Base-by-base conservation (phyloP, 352 stramenopile species). In the Phytophthora cryptogea region DNA sequence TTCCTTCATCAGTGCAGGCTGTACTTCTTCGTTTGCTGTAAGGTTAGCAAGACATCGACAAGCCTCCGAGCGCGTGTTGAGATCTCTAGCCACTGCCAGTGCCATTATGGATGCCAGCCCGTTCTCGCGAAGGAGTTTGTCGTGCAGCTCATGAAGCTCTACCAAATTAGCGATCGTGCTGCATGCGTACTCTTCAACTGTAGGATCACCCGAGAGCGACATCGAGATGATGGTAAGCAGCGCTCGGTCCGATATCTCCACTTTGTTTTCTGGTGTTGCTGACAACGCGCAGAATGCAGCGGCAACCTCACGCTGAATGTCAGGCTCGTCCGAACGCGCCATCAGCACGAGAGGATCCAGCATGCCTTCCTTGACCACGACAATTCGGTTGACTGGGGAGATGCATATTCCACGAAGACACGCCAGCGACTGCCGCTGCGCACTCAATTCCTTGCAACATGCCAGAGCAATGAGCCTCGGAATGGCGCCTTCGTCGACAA, bases 311-410 rank as follows among this genome's bases (percentile, higher is more conserved):
- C 89, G 76, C 42, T 97, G 85, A 37, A 98, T 88, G 47, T 97
- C 83, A 26, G 86, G 80, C 26, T 99, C 90, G 39, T 97, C 86
- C 8, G 88, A 96, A 3, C 92, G 83, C 14, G 93, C 95, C 89
- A 99, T 97, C 14, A 99, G 75, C 30, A 99, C 91, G 23, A 99
- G 74, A 17, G 95, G 94, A 48, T 99, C 95, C 30, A 99, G 66
- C 52, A 98, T 94, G 41, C 95, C 95, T 68, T 98, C 91, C 53
- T 98, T 87, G 5, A 99, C 83, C 1, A 98, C 89, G 3, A 80
- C 59, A 23, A 87, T 66, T 10, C 95, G 84, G 40, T 98, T 98
- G n/a, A 82, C 77, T 1, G 88, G 80, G 1, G 81, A 94, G 41
- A 98, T 98, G 54, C 95, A 98, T 8, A 99, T 79, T 2, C 91